Conservation (phyloP, 352 stramenopile genomes). For the Pythium guiyangense region DNA sequence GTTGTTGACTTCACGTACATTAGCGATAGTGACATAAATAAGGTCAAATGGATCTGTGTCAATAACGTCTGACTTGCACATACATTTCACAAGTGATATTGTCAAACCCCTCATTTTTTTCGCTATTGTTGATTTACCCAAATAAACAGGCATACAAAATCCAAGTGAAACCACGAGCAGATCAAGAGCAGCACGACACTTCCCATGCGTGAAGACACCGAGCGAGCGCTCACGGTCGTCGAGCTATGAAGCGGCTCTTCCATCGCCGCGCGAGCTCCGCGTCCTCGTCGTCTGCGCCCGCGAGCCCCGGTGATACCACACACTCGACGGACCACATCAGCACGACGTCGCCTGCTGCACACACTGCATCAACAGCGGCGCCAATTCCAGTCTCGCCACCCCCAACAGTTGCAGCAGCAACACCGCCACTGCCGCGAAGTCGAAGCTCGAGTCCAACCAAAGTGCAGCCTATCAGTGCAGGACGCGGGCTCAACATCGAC, state of each 20-base stretch:
- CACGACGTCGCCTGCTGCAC: background rate
- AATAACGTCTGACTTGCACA: background rate
- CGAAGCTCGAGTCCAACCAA: constrained; percentile 5
- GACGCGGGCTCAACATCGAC: background rate
- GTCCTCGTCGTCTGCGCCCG: constrained; percentile 9
- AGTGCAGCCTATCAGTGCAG: constrained; percentile 2
- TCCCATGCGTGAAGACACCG: background rate
- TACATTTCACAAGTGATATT: background rate
- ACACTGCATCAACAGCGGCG: background rate
- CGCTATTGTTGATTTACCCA: background rate
- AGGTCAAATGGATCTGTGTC: too few relatives aligned
- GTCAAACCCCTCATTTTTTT: too few relatives aligned
- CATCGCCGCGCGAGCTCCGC: constrained; percentile 24
- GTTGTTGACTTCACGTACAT: too few relatives aligned
- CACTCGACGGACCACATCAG: background rate
- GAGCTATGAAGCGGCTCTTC: constrained; percentile 55
- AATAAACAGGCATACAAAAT: too few relatives aligned
- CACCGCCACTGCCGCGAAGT: background rate
- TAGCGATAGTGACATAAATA: too few relatives aligned
- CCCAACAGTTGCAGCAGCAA: background rate
- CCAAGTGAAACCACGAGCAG: too few relatives aligned
- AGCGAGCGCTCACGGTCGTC: background rate
- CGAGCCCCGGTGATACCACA: background rate
- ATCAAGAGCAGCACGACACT: background rate
- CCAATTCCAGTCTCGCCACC: too few relatives aligned